A percentile compares a stretch with the other conserved stretches of the same genome.
phyloP scores from a whole-genome alignment of 768 basidiomycete genomes.

The Suillus spraguei region DNA sequence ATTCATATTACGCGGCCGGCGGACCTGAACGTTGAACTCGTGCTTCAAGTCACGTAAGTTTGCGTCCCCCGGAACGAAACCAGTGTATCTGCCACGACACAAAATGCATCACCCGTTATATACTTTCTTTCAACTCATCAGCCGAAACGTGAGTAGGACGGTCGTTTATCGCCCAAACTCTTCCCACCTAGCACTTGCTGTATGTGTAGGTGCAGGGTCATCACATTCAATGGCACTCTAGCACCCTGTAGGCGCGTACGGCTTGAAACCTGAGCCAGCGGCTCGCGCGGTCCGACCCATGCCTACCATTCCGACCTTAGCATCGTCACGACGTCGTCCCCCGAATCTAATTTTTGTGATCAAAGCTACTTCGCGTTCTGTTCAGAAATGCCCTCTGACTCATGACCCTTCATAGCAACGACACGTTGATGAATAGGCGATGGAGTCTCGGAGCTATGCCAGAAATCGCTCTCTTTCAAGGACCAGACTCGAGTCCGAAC shows the following conservation, averaged over 20 bases:
- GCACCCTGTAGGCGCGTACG: no score
- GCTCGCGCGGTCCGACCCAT: neutral
- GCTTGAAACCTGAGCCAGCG: neutral
- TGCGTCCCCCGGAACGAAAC: neutral
- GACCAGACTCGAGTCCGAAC: neutral
- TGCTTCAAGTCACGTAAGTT: neutral
- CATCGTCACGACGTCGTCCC: neutral
- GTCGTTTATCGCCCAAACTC: neutral
- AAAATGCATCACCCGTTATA: no score
- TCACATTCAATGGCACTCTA: no score
- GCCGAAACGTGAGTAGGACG: neutral
- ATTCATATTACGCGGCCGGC: neutral
- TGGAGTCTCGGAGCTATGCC: neutral
- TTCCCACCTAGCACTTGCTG: neutral
- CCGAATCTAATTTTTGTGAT: slow-evolving; percentile 1
- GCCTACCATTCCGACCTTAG: neutral
- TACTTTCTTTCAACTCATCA: neutral
- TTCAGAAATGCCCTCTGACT: neutral
- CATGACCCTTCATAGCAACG: neutral
- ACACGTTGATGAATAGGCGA: neutral
- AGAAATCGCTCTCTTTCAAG: neutral
- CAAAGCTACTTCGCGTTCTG: neutral
- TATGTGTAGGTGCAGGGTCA: no score
- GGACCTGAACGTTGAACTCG: neutral
- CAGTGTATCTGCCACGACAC: neutral